Base-by-base conservation (phyloP, 2,329 filamentous ascomycete genomes). In the Fusarium mundagurra region DNA sequence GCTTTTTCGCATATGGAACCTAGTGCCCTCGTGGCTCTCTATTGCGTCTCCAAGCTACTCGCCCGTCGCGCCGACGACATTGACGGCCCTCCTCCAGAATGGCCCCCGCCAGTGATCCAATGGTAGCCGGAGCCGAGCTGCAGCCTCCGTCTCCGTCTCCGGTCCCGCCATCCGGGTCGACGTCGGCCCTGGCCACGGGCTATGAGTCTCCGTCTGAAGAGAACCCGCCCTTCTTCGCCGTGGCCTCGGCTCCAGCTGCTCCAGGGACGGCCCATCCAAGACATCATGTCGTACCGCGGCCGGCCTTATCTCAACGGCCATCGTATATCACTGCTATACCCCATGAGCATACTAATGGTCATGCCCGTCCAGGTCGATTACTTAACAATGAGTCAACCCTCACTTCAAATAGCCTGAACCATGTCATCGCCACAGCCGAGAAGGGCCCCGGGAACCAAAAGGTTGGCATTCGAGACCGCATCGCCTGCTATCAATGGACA, bases 401-500 rank as follows among this genome's bases (percentile, higher is more conserved):
- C 18, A 65, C 69, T 33, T 71, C 74, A 22, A 50, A 59, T 18
- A 80, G 72, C 48, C 72, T 84, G 38, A 81, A 83, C 41, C 77
- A 81, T 68, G 77, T 84, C 65, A 77, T 85, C 39, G 79, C 80
- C 43, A 78, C 78, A 57, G 76, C 77, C 22, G 78, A 80, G 59
- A 81, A 79, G 48, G 55, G 69, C 20, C 50, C 58, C 6, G 58
- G 72, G 16, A 58, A 41, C 2, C 78, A 69, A n/a, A 84, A 81
- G 51, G 81, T 88, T 51, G 81, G 86, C 22, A 76, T 89, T 54
- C 82, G 84, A 43, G 88, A 89, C 69, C 82, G 88, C 41, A 86
- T 89, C 67, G 84, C 83, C 45, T 89, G 86, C 68, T 86, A 86
- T 71, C 85, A 85, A 75, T 96, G 93, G 93, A 94, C 93, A 0